Conservation (phyloP, 768 basidiomycete genomes). For the Suillus tomentosus region DNA sequence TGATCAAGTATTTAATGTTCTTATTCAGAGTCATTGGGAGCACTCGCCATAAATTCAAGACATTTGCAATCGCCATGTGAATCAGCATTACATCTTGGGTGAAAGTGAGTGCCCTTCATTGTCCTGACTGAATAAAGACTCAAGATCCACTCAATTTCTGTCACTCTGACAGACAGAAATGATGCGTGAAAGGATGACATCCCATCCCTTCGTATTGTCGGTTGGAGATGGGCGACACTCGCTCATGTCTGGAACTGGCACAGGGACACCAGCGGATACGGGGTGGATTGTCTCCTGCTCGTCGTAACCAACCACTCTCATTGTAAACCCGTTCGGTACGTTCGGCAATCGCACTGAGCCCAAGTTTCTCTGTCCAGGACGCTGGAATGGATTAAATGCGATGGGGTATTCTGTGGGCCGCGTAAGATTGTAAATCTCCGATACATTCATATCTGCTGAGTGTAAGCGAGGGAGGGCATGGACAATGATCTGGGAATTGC, state of each 20-base stretch:
- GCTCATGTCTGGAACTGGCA: neutral
- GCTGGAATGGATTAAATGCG: slow-evolving; percentile 35
- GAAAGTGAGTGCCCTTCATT: no score
- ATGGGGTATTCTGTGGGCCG: slow-evolving; percentile 32
- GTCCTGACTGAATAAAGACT: no score
- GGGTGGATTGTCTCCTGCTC: neutral
- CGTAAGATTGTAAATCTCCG: slow-evolving; percentile 25
- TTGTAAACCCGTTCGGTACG: slow-evolving; percentile 33
- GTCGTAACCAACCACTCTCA: slow-evolving; percentile 28
- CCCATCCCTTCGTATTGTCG: neutral
- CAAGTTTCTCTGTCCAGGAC: slow-evolving; percentile 34
- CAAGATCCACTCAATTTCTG: no score
- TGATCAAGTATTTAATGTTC: no score
- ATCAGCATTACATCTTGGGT: no score
- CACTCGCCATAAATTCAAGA: no score
- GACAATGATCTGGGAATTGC: slow-evolving; percentile 32
- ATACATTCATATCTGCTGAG: slow-evolving; percentile 18
- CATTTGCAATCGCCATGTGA: no score
- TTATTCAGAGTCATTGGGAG: no score
- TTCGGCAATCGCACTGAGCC: slow-evolving; percentile 30
- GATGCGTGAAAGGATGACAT: neutral
- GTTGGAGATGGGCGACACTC: neutral
- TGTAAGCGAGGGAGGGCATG: slow-evolving; percentile 26
- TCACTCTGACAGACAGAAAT: neutral
- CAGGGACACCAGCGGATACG: slow-evolving; percentile 2